Evolutionary conservation across 176 grass and related monocot species (phyloP), one percentile per base, ranked within the genome.

Genomic region (Triticum timopheevii): DNA sequence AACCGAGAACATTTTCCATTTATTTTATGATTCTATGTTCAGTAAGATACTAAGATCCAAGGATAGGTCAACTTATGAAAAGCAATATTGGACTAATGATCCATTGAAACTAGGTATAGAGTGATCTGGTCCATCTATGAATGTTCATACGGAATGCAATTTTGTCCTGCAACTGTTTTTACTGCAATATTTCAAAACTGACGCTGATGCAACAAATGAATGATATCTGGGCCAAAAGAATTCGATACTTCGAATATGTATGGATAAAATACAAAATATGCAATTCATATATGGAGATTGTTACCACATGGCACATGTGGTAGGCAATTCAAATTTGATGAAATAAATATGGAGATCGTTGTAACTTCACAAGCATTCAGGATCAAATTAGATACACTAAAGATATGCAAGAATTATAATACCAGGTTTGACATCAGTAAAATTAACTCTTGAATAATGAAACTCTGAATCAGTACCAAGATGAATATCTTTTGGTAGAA

Each of bases 401-500:
- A 69, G 30, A 1, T 81, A 69, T 77, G 13, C 20, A 44, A 88
- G 50, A 34, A 77, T 31, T 19, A 5, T 42, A 90, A 68, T 10
- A 71, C 38, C 20, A 66, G 42, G 24, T 76, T 87, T 93, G 31
- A 67, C 24, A 69, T 76, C 45, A 42, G 33, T 5, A 52, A 52
- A 78, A 76, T 36, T 59, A 76, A 65, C 61, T 38, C 58, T 44
- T 23, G 59, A 75, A 76, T 30, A 65, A 81, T 80, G 44, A 44
- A 39, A 3, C 33, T 78, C 17, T 82, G 65, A 78, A 82, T 85
- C 66, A 84, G 63, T 98, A 98, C 96, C 96, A 85, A 98, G 86
- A 92, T 98, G 96, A 71, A 98, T 95, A 88, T 98, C 96, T 79
- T 95, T 98, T 72, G 93, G 96, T 73, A 92, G 82, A 87, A 98